Percentiles rank a stretch among this genome's conserved stretches.
These are phyloP conservation scores for Akanthomyces dipterigenus DNA, from an alignment of 2,329 filamentous ascomycete genomes.

Conservation along the genomic window DNA sequence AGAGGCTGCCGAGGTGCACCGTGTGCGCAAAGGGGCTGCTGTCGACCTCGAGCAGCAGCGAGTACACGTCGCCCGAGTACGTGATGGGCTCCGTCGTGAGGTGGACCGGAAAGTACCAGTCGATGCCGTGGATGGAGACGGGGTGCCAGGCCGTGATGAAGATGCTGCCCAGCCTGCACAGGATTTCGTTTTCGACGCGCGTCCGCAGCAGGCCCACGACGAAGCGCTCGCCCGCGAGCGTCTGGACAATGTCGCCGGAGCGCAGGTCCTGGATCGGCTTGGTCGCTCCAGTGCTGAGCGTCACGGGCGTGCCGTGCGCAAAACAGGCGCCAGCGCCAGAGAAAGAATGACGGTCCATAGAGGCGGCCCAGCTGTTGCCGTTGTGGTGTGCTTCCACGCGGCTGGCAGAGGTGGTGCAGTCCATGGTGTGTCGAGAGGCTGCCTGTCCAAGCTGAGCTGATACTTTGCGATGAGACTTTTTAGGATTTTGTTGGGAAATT, in stretches of 20 bases:
- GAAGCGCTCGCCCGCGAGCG: slow-evolving; percentile 39
- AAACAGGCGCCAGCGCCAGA: background rate
- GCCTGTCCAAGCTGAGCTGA: background rate
- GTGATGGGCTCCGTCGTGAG: slow-evolving; percentile 25
- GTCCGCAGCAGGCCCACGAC: slow-evolving; percentile 48
- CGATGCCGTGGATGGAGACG: slow-evolving; percentile 31
- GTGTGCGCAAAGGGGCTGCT: slow-evolving; percentile 40
- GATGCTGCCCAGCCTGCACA: slow-evolving; percentile 41
- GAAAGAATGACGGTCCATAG: background rate
- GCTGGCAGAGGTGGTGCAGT: background rate
- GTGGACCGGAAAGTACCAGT: slow-evolving; percentile 42
- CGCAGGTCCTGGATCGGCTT: slow-evolving; percentile 38
- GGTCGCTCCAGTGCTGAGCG: background rate
- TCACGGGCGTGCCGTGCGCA: background rate
- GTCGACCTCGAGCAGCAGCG: slow-evolving; percentile 47
- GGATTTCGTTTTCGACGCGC: slow-evolving; percentile 27
- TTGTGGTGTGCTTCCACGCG: background rate
- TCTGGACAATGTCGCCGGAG: slow-evolving; percentile 40
- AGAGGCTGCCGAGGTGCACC: slow-evolving; percentile 36
- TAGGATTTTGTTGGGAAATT: background rate
- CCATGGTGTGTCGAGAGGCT: background rate
- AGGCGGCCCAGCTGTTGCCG: background rate
- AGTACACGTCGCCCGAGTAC: slow-evolving; percentile 50
- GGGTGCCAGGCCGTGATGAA: slow-evolving; percentile 56
- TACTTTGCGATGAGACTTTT: too few species aligned